Evolutionary conservation across 768 basidiomycete genomes (phyloP).

Genomic region (Hortiboletus campestris): DNA sequence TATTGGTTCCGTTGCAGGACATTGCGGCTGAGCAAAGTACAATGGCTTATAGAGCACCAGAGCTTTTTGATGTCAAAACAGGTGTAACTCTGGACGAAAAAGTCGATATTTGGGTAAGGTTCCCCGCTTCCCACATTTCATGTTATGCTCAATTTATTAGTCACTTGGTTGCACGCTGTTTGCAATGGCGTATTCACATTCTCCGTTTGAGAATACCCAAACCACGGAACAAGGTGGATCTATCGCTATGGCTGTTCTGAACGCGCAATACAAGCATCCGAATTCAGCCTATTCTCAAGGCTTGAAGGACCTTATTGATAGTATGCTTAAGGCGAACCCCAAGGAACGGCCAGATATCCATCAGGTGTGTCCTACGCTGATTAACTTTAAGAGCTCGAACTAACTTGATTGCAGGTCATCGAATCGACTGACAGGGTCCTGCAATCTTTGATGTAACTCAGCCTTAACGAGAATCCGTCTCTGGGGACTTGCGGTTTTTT

Average conservation of each 20-base stretch:
- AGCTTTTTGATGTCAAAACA: constrained; percentile 96
- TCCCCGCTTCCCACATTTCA: not conserved
- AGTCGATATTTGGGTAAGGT: constrained; percentile 91
- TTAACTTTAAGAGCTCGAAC: not conserved
- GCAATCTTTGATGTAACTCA: constrained; percentile 49
- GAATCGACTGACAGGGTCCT: constrained; percentile 61
- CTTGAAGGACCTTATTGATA: constrained; percentile 76
- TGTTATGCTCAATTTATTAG: constrained; percentile 41
- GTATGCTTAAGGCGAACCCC: constrained; percentile 82
- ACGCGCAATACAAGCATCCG: constrained; percentile 91
- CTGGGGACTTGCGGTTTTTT: constrained; percentile 1
- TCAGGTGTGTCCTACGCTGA: constrained; percentile 48
- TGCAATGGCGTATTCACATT: constrained; percentile 92
- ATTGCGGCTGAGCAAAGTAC: constrained; percentile 97
- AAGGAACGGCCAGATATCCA: constrained; percentile 83
- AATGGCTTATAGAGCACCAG: constrained; percentile 98
- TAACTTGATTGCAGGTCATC: constrained; percentile 50
- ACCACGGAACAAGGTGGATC: constrained; percentile 94
- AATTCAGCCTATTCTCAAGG: constrained; percentile 83
- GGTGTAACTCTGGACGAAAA: constrained; percentile 85
- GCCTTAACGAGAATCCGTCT: not conserved
- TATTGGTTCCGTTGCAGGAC: constrained; percentile 50
- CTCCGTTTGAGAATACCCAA: constrained; percentile 92
- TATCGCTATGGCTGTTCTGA: constrained; percentile 96
- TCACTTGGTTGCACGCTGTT: constrained; percentile 94